Evolutionary conservation across 75 land plant genomes (phyloP), one percentile per base, ranked within the genome.

Genomic region (Sequoiadendron giganteum): DNA sequence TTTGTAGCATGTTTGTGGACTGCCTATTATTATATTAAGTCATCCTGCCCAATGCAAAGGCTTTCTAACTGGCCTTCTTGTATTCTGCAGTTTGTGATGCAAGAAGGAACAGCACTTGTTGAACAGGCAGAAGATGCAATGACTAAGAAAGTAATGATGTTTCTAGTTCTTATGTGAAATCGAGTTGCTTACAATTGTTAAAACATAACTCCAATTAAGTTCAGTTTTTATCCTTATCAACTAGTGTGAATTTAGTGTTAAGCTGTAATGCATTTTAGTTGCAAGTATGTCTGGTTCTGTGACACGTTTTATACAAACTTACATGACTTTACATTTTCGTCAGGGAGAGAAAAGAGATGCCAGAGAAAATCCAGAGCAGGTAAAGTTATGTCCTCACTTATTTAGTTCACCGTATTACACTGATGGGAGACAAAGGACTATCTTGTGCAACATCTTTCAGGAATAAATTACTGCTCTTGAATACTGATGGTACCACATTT

Each of bases 51-150:
- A 25, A 9, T 25, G 70, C 30, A 65, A 6, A 65, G n/a, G 1
- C n/a, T 25, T 65, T 65, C 70, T 65, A 6, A 65, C 70, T 65
- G n/a, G 70, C 28, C 6, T 65, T 65, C 9, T 25, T 65, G 28
- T 65, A 58, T 58, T 18, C 19, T 58, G 84, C 96, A 97, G 97
- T 95, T 94, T 92, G 96, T 97, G 52, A 96, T 96, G 52, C 92
- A 90, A 49, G 96, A 96, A 90, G 99, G 97, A 16, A 95, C 93
- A 75, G 90, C 95, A 0, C 86, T 97, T 82, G 96, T 95, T 16
- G 94, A 97, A 91, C 95, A 93, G 90, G 96, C 96, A 52, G 96
- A 96, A 89, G 99, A 95, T 93, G 94, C 96, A 47, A 95, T 96
- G 76, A 95, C 93, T 83, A 96, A 86, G 47, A 95, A 97, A 45